phyloP scores from a whole-genome alignment of 352 stramenopile genomes.

The Pythium coloratum region DNA sequence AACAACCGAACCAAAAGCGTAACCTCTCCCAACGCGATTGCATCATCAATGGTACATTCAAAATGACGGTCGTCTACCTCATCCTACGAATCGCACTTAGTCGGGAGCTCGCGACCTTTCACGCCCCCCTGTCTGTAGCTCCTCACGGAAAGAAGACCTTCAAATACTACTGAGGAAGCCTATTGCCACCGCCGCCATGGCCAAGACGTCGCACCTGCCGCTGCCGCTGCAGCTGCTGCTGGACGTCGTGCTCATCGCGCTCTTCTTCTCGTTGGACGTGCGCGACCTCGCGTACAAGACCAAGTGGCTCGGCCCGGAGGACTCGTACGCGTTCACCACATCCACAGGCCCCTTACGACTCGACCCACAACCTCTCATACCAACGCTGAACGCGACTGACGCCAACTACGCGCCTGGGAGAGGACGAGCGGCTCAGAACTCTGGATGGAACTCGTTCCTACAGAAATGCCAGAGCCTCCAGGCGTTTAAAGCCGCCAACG shows the following conservation, averaged over 20 bases:
- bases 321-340: constrained; percentile 31
- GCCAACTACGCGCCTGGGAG: neutral
- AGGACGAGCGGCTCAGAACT: neutral
- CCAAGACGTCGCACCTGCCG: constrained; percentile 13
- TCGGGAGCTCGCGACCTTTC: constrained; percentile 21
- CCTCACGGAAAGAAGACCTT: neutral
- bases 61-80: constrained; percentile 8
- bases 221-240: constrained; percentile 24
- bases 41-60: neutral
- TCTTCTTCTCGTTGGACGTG: constrained; percentile 27
- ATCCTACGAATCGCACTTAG: constrained; percentile 5
- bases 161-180: too few relatives aligned
- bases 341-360: constrained; percentile 8
- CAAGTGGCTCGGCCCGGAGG: constrained; percentile 23
- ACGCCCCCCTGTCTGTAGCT: neutral
- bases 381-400: neutral
- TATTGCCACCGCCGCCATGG: neutral
- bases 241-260: constrained; percentile 24
- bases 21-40: constrained; percentile 2
- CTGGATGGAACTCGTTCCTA: constrained; percentile 30
- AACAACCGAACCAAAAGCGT: neutral
- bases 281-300: constrained; percentile 35
- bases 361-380: constrained; percentile 4
- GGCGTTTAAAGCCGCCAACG: neutral
- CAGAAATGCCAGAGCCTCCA: constrained; percentile 26